Evolutionary conservation across 768 basidiomycete species (phyloP), one percentile per base, ranked within the genome.

Genomic region (Phaffia australis): DNA sequence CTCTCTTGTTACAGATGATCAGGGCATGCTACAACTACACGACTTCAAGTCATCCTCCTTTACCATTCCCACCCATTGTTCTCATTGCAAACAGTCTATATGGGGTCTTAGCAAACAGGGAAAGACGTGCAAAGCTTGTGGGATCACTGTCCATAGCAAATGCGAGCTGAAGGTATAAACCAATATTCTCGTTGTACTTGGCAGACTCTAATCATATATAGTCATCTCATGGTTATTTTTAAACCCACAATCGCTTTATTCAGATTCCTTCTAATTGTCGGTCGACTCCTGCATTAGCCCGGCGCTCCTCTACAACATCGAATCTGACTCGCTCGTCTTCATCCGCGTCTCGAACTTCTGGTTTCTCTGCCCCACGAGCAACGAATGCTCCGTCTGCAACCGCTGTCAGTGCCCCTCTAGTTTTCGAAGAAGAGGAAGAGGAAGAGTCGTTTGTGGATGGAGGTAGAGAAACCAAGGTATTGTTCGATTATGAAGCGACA

Each of bases 41-140:
- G 78, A 81, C 32, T 91, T 90, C 80, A 90, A 91, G 77, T 84
- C 85, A 69, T 85, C 88, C 2, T 83, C 87, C 1, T 91, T 91
- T 76, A 88, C 87, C 21, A 88, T 91, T 60, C 88, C 89, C 6
- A 87, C 88, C 6, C 80, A 82, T 55, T 91, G 89, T 70, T 84
- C 81, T 18, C 88, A 87, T 74, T 91, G 89, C 85, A 69, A 89
- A 88, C 80, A 85, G 14, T 87, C 86, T 9, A 89, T 91, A 35
- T 90, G 89, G 88, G 89, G 89, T 11, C 78, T 90, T 54, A 86
- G 83, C 74, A 89, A 88, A 75, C 87, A 88, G 73, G 89, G 89
- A 46, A 90, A 89, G 78, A 88, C 85, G 7, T 90, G 89, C 78
- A 85, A 81, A 73, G 75, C 79, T 16, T 91, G 89, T 73, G 84